Evolutionary conservation across 306 rosid genomes (phyloP).

Genomic region (Styphnolobium japonicum): DNA sequence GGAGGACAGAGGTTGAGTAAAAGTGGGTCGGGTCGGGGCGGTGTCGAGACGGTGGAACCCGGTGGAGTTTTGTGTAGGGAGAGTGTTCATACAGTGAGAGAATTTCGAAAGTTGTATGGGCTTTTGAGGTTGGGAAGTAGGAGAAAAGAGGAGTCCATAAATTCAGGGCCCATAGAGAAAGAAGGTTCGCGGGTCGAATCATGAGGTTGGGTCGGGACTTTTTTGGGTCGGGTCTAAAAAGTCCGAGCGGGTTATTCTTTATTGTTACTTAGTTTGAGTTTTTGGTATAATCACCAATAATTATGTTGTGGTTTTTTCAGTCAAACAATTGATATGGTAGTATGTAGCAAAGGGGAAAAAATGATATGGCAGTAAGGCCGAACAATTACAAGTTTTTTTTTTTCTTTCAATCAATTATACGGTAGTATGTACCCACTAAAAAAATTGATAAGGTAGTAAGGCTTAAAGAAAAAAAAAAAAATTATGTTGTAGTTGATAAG

Average conservation of each 20-base stretch:
- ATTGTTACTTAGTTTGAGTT: too few relatives aligned
- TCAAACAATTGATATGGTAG: too few relatives aligned
- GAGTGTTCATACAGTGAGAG: conserved; percentile 63
- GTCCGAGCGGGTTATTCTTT: background rate
- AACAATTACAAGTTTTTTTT: too few relatives aligned
- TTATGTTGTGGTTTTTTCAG: too few relatives aligned
- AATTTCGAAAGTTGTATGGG: conserved; percentile 82
- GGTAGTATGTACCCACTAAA: conserved; percentile 7
- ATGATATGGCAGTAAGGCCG: conserved; percentile 3
- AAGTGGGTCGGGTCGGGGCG: conserved; percentile 56
- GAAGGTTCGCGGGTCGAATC: conserved; percentile 27
- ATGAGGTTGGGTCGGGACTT: background rate
- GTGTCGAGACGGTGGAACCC: conserved; percentile 36
- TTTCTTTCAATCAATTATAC: background rate
- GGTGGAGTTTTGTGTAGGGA: conserved; percentile 48
- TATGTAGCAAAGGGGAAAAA: too few relatives aligned
- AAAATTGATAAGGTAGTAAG: background rate
- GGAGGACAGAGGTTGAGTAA: conserved; percentile 1
- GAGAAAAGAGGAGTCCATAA: conserved; percentile 52
- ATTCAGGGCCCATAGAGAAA: conserved; percentile 39
- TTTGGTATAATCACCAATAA: too few relatives aligned
- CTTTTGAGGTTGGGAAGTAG: conserved; percentile 67
- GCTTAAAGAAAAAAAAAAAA: background rate
- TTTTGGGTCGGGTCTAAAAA: background rate
- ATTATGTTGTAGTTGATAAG: background rate